Evolutionary conservation across 352 stramenopile species (phyloP), one percentile per base, ranked within the genome.

Genomic region (Phytopythium sindhum): DNA sequence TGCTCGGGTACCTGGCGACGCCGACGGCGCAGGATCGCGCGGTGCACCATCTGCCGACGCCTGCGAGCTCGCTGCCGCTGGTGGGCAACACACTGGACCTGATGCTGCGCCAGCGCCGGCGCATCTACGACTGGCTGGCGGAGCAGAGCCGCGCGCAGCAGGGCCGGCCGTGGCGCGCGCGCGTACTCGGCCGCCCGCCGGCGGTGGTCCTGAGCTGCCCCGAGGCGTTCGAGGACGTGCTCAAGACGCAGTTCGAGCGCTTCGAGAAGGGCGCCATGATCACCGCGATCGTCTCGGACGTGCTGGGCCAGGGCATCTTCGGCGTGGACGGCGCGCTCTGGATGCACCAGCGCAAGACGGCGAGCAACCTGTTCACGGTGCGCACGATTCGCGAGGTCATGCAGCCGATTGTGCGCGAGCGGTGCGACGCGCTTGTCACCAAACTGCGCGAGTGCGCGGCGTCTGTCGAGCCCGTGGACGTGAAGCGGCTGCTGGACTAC

Each of bases 281-380:
- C 10, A 54, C 63, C 0, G 57, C 63, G n/a, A 73, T 88, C 11
- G 62, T 84, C 0, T 47, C 64, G 12, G 80, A 92, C 51, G 70
- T 95, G n/a, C 77, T 97, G 48, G 87, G 89, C 29, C 68, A 84
- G 21, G 88, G 88, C 23, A 95, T 96, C 60, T 90, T 96, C 55
- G 72, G 63, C 9, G 56, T 80, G 14, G 85, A 96, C 67, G 84
- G 86, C 26, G 72, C 68, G 11, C 37, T 72, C 28, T 97, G 89
- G 89, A 72, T 72, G 28, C 63, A 80, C 58, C 89, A 97, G 59
- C 84, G 87, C 65, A 96, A 95, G 69, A 85, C 73, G 24, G 89
- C 88, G 56, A 97, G 88, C 54, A 88, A 97, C 58, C 91, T 98
- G 23, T 96, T 97, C 53, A 90, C 82, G 6, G 76, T 74, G 59